phyloP scores from a whole-genome alignment of 768 basidiomycete genomes.

The Boletus rubroflammeus region DNA sequence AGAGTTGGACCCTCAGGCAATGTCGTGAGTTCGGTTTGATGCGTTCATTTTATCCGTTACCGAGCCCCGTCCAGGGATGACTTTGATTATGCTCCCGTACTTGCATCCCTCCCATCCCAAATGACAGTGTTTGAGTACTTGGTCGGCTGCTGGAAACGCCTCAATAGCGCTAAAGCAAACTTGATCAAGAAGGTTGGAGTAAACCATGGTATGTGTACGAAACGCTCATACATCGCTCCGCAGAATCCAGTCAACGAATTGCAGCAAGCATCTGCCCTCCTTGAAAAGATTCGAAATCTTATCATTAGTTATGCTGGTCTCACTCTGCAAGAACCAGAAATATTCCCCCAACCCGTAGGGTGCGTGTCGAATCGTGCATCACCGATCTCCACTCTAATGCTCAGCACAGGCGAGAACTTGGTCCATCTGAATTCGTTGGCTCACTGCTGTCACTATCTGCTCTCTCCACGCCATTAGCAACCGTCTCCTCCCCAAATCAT shows the following conservation, averaged over 20 bases:
- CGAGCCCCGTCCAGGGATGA: slow-evolving; percentile 50
- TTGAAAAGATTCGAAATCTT: slow-evolving; percentile 78
- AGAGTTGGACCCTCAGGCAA: slow-evolving; percentile 67
- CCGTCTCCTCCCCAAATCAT: slow-evolving; percentile 43
- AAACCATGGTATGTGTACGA: neutral
- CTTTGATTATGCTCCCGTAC: slow-evolving; percentile 65
- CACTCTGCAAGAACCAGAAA: slow-evolving; percentile 84
- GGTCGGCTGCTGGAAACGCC: slow-evolving; percentile 88
- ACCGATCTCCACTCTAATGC: slow-evolving; percentile 1
- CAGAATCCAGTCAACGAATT: slow-evolving; percentile 57
- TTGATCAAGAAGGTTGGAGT: slow-evolving; percentile 59
- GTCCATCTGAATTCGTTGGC: slow-evolving; percentile 75
- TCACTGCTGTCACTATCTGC: slow-evolving; percentile 75
- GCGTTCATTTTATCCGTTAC: neutral
- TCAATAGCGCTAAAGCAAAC: slow-evolving; percentile 51
- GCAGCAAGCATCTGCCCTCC: slow-evolving; percentile 53
- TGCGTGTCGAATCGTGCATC: slow-evolving; percentile 32
- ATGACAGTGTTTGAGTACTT: slow-evolving; percentile 90
- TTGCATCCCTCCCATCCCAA: slow-evolving; percentile 71
- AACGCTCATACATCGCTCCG: slow-evolving; percentile 34
- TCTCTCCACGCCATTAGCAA: slow-evolving; percentile 61
- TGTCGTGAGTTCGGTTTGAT: slow-evolving; percentile 52
- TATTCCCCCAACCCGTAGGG: slow-evolving; percentile 90
- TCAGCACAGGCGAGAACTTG: slow-evolving; percentile 56
- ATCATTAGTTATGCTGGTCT: slow-evolving; percentile 88